Conservation (phyloP, 2,329 filamentous ascomycete genomes). For the Fusarium oxysporum region DNA sequence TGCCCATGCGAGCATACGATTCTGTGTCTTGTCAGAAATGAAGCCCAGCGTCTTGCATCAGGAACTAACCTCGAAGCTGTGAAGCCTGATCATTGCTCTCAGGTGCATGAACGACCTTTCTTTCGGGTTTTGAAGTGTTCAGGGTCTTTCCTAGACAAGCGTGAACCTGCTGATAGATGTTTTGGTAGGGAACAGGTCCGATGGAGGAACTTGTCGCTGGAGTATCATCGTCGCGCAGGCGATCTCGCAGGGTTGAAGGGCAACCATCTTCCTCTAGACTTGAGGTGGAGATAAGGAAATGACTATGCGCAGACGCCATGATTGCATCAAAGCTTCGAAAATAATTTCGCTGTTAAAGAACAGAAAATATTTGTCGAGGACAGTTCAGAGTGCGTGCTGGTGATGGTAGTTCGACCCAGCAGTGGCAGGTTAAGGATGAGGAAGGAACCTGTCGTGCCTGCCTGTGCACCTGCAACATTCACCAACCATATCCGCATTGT, state of each 20-base stretch:
- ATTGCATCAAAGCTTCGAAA: neutral
- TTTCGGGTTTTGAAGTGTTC: neutral
- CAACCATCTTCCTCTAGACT: constrained; percentile 14
- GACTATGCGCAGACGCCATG: constrained; percentile 2
- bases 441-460: neutral
- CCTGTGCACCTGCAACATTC: neutral
- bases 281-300: constrained; percentile 12
- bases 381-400: neutral
- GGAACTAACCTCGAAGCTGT: constrained; percentile 38
- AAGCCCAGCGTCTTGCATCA: rapidly evolving
- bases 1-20: constrained; percentile 40
- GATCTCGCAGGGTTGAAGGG: constrained; percentile 45
- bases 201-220: constrained; percentile 4
- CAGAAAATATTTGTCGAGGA: too few relatives aligned
- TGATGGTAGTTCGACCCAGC: neutral
- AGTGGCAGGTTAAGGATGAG: neutral
- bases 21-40: constrained; percentile 26
- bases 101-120: neutral
- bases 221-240: constrained; percentile 44
- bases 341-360: neutral
- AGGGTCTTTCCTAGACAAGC: constrained; percentile 26
- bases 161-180: constrained; percentile 44
- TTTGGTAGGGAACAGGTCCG: constrained; percentile 4
- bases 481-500: neutral
- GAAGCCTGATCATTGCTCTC: constrained; percentile 6